Percentiles rank a stretch among this genome's conserved stretches.
These are phyloP conservation scores for Coprinellus aureogranulatus DNA, from an alignment of 768 basidiomycete genomes.

Conservation along the genomic window DNA sequence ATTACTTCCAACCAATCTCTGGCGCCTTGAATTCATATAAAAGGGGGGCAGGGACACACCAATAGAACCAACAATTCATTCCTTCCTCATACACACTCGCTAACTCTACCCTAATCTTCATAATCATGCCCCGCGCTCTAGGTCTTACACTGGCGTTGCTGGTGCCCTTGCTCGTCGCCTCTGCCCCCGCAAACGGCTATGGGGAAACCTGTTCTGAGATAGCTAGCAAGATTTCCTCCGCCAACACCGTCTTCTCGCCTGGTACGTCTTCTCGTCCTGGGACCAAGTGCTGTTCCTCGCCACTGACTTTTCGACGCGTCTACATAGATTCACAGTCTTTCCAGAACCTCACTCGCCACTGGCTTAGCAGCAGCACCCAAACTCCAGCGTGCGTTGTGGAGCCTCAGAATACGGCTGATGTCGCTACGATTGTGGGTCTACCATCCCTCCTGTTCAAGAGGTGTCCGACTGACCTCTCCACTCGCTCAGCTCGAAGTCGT, in stretches of 20 bases:
- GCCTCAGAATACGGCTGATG: slow-evolving; percentile 49
- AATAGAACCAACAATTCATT: too few relatives aligned
- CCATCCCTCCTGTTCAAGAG: background rate
- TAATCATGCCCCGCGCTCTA: too few relatives aligned
- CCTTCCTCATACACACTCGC: too few relatives aligned
- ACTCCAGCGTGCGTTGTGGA: slow-evolving; percentile 51
- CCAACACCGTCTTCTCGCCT: background rate
- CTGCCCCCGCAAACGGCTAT: background rate
- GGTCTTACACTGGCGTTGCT: too few relatives aligned
- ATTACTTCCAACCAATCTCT: too few relatives aligned
- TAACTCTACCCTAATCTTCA: too few relatives aligned
- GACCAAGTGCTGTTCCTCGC: background rate
- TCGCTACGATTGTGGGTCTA: slow-evolving; percentile 43
- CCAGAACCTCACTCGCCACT: slow-evolving; percentile 32
- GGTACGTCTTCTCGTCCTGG: background rate
- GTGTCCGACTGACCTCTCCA: background rate
- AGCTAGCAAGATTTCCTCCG: background rate
- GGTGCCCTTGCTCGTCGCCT: too few relatives aligned
- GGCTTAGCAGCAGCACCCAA: slow-evolving; percentile 47
- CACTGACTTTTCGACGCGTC: too few relatives aligned
- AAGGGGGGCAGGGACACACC: too few relatives aligned
- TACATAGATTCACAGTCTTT: background rate
- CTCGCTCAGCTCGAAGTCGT: slow-evolving; percentile 44
- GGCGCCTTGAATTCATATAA: too few relatives aligned
- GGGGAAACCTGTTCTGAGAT: background rate